Evolutionary conservation across 164 flowering plant genomes (phyloP).

Genomic region (Aristolochia californica): DNA sequence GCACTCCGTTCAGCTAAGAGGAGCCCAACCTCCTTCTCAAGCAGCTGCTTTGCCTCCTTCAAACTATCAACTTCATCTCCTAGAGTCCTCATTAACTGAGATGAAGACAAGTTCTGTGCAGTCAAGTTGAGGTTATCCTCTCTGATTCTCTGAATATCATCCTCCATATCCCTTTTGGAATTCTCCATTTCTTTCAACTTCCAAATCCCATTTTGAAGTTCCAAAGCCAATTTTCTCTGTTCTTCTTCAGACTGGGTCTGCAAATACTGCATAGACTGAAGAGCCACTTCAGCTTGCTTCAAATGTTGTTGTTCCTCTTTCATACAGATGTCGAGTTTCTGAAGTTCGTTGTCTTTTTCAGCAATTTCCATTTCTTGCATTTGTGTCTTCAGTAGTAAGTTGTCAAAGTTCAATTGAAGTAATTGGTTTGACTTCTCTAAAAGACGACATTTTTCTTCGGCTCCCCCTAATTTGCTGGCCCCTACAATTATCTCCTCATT

Average conservation of each 20-base stretch:
- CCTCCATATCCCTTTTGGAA: conserved; percentile 40
- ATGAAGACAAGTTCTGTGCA: conserved; percentile 40
- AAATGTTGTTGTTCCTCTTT: conserved; percentile 48
- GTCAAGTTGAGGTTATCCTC: conserved; percentile 48
- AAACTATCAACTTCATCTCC: conserved; percentile 39
- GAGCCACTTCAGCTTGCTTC: conserved; percentile 44
- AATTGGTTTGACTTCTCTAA: conserved; percentile 52
- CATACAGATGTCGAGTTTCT: conserved; percentile 34
- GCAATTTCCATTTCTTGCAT: conserved; percentile 54
- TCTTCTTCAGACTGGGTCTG: conserved; percentile 66
- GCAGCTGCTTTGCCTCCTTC: conserved; percentile 56
- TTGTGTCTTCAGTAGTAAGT: conserved; percentile 36
- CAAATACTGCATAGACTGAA: conserved; percentile 43
- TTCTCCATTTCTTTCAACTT: conserved; percentile 57
- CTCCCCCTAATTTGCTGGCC: conserved; percentile 28
- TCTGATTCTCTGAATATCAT: conserved; percentile 31
- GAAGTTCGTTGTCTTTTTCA: conserved; percentile 52
- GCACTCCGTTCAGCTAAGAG: conserved; percentile 37
- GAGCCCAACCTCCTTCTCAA: conserved; percentile 52
- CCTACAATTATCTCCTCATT: conserved; percentile 33
- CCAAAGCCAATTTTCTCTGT: conserved; percentile 44
- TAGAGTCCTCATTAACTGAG: conserved; percentile 33
- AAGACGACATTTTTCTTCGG: conserved; percentile 41
- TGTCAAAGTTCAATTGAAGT: conserved; percentile 44
- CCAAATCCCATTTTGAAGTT: conserved; percentile 51